Conservation (phyloP, 176 grass and related monocot genomes). For the Ampelocalamus luodianensis region DNA sequence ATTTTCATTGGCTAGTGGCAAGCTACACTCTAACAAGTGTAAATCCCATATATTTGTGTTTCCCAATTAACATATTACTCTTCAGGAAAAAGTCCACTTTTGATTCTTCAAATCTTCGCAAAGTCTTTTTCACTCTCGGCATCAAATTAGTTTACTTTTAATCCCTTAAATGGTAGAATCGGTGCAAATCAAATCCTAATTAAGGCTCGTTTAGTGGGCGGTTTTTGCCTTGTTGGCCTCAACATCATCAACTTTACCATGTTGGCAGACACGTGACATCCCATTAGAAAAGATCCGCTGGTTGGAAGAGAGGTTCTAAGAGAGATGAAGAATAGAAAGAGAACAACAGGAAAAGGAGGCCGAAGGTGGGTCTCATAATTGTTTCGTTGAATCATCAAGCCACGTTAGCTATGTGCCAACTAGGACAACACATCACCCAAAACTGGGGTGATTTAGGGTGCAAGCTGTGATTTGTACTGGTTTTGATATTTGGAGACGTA, state of each 20-base stretch:
- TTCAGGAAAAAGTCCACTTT: neutral
- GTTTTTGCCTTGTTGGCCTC: neutral
- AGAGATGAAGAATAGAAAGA: neutral
- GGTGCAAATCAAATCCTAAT: too few relatives aligned
- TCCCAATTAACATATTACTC: neutral
- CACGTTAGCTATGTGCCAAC: too few relatives aligned
- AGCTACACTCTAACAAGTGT: neutral
- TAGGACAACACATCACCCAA: too few relatives aligned
- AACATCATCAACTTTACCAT: neutral
- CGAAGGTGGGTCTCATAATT: too few relatives aligned
- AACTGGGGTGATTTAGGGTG: too few relatives aligned
- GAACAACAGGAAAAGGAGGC: too few relatives aligned
- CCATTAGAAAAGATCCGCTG: neutral
- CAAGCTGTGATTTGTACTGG: too few relatives aligned
- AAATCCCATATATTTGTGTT: neutral
- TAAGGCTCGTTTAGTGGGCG: neutral
- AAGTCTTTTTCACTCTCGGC: too few relatives aligned
- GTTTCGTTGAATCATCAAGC: too few relatives aligned
- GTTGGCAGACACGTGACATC: neutral
- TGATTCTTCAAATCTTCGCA: neutral
- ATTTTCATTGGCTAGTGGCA: slow-evolving; percentile 21
- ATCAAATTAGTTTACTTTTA: too few relatives aligned
- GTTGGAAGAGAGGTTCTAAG: neutral
- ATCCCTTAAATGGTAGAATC: too few relatives aligned
- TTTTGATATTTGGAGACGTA: too few relatives aligned